phyloP scores from a whole-genome alignment of 305 asterid genomes.

The Plantago coronopus region DNA sequence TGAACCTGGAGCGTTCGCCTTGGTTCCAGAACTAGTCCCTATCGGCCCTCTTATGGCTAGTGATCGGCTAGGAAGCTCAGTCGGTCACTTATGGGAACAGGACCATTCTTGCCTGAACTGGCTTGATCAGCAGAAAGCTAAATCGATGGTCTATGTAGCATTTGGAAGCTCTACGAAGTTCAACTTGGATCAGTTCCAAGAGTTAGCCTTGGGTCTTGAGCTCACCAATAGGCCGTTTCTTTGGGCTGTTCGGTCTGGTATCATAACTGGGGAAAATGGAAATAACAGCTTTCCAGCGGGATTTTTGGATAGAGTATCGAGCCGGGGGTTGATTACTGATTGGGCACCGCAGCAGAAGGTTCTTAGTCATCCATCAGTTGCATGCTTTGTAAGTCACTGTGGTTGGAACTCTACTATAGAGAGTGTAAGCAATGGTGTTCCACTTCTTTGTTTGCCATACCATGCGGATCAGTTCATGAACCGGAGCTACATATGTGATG shows the following conservation, averaged over 20 bases:
- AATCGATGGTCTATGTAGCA: constrained; percentile 38
- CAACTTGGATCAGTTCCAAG: constrained; percentile 28
- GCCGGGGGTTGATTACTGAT: constrained; percentile 27
- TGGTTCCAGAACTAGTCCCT: constrained; percentile 24
- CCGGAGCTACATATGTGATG: constrained; percentile 28
- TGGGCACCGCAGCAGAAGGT: constrained; percentile 45
- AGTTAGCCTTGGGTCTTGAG: constrained; percentile 42
- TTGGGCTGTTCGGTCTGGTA: constrained; percentile 33
- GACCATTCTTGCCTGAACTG: constrained; percentile 32
- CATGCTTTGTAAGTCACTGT: constrained; percentile 37
- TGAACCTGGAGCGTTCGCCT: constrained; percentile 31
- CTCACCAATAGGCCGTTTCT: constrained; percentile 30
- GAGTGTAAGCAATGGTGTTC: constrained; percentile 30
- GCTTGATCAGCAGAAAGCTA: constrained; percentile 24
- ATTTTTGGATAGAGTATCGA: constrained; percentile 26
- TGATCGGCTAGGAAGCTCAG: background rate
- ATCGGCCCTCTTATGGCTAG: constrained; percentile 28
- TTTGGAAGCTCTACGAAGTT: constrained; percentile 36
- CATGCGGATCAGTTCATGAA: constrained; percentile 37
- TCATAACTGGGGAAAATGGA: background rate
- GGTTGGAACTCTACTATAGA: constrained; percentile 43
- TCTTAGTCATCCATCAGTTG: constrained; percentile 30
- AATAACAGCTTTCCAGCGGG: constrained; percentile 23
- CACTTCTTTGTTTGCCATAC: constrained; percentile 46
- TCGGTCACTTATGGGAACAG: constrained; percentile 22